Evolutionary conservation across 1,284 basidiomycete genomes (phyloP).

Genomic region (Abortiporus biennis): DNA sequence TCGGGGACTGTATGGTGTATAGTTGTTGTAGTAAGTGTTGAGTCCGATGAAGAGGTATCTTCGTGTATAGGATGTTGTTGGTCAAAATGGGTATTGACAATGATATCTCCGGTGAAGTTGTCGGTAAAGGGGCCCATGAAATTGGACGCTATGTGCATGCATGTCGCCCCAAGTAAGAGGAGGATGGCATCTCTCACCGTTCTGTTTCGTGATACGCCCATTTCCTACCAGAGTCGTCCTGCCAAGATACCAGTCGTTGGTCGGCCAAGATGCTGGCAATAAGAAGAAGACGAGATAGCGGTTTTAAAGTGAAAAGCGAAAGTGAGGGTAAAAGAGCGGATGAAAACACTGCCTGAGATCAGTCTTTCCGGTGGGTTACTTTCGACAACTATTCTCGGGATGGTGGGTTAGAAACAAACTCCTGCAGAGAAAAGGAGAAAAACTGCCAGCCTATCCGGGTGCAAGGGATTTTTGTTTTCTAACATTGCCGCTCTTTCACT

Average conservation of each 20-base stretch:
- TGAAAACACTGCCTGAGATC: no score
- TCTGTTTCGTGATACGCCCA: slow-evolving; percentile 20
- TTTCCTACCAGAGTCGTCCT: no score
- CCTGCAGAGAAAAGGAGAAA: no score
- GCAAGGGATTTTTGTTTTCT: no score
- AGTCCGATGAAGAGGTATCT: background rate
- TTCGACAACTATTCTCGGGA: no score
- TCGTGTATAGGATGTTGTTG: background rate
- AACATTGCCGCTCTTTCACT: no score
- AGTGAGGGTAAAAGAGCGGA: slow-evolving; percentile 1
- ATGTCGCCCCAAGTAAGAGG: slow-evolving; percentile 41
- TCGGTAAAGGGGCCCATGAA: slow-evolving; percentile 28
- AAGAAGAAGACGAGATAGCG: background rate
- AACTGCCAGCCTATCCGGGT: no score
- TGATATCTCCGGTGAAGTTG: slow-evolving; percentile 26
- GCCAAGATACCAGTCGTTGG: background rate
- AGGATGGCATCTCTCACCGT: slow-evolving; percentile 41
- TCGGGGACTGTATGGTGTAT: slow-evolving; percentile 11
- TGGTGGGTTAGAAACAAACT: no score
- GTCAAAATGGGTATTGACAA: slow-evolving; percentile 29
- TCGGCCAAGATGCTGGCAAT: background rate
- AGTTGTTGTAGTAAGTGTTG: background rate
- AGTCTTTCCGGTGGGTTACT: no score
- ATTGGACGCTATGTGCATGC: slow-evolving; percentile 43
- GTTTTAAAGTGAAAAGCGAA: background rate